Evolutionary conservation across 306 rosid genomes (phyloP).

Genomic region (Inga leiocalycina): DNA sequence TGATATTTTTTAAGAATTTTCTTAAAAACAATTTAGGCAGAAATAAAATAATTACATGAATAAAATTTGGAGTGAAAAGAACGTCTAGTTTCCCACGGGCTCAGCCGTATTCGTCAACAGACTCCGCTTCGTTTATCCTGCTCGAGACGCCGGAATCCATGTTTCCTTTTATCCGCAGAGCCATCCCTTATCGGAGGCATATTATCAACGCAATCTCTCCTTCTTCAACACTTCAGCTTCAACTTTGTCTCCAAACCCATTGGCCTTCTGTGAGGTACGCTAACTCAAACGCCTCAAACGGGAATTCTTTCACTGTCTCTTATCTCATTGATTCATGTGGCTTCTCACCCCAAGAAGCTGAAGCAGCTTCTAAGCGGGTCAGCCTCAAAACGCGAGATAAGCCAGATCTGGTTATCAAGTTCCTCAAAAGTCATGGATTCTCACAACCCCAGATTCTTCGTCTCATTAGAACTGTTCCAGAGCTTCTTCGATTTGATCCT

Average conservation of each 20-base stretch:
- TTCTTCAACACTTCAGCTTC: background rate
- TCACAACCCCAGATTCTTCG: background rate
- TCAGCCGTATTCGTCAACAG: background rate
- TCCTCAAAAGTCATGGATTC: background rate
- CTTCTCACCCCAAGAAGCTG: background rate
- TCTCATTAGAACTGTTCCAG: background rate
- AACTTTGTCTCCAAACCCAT: background rate
- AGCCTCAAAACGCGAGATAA: background rate
- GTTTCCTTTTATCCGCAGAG: background rate
- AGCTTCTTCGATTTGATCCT: background rate
- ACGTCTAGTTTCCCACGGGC: too few relatives aligned
- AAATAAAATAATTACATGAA: too few relatives aligned
- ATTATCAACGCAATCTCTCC: background rate
- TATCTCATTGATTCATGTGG: background rate
- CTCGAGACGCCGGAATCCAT: background rate
- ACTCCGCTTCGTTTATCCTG: background rate
- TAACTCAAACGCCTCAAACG: background rate
- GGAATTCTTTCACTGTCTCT: background rate
- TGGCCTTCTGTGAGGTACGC: background rate
- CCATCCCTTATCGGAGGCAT: background rate
- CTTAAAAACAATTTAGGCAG: too few relatives aligned
- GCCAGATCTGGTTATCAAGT: background rate
- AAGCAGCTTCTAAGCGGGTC: background rate
- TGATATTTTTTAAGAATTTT: too few relatives aligned
- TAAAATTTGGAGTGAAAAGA: too few relatives aligned